Base-by-base conservation (phyloP, 257 asterid species). In the Eustoma russellianum region DNA sequence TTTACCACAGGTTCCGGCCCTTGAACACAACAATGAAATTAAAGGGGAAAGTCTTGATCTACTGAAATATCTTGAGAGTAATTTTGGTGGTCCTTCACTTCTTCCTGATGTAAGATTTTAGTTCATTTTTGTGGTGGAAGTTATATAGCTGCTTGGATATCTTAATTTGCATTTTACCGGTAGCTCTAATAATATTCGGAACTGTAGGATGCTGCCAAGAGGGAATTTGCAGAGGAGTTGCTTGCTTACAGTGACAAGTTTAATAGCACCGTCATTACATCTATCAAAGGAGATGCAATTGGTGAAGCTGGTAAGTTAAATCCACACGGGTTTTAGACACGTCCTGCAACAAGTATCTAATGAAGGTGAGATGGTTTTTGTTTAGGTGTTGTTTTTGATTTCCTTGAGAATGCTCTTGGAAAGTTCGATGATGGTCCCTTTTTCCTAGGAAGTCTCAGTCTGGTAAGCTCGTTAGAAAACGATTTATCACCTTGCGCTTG, bases 11-110 rank as follows among this genome's bases (percentile, higher is more conserved):
- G 98, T 91, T 30, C 96, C 96, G 5, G 45, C 94, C 6, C 65
- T 91, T 43, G 98, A 87, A 66, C 88, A 87, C 77, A 74, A 80
- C 63, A 81, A 81, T 45, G 82, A 80, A 67, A 81, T 91, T 60
- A 91, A 53, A 66, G 95, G 96, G 64, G 96, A 91, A 73, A 83
- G 95, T 64, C 84, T 91, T n/a, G 94, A 83, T 68, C 83, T 87
- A 78, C 83, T 87, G 55, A 77, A 70, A 52, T 91, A 80, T 57
- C 68, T 91, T 12, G 78, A 86, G 43, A 69, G 59, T 35, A 82
- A 74, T 75, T 91, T 91, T 46, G 84, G 80, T 74, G 98, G 98
- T 41, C 96, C 92, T 50, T 70, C 83, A 17, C 96, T 87, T 62
- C 76, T 78, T 56, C 90, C 94, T 40, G 74, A 74, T 58, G 96